A percentile compares a stretch with the other conserved stretches of the same genome.
Evolutionary conservation across 495 filamentous ascomycete genomes (phyloP).

Genomic region (Durotheca rogersii): DNA sequence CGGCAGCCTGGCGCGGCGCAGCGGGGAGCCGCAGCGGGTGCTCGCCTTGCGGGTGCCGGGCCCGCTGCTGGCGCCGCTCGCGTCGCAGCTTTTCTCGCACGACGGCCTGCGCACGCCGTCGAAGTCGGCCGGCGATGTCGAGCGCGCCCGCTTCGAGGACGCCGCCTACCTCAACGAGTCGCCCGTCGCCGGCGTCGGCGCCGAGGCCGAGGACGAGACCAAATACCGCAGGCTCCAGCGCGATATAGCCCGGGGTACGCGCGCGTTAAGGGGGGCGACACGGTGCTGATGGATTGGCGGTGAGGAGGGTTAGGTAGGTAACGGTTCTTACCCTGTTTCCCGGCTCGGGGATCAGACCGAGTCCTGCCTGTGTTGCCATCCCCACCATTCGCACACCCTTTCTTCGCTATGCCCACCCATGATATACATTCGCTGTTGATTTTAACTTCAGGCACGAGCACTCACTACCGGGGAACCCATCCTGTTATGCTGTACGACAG

Average conservation of each 20-base stretch:
- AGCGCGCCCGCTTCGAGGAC: constrained; percentile 41
- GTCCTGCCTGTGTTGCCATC: too few relatives aligned
- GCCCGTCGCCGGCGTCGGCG: constrained; percentile 15
- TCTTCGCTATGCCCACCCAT: too few relatives aligned
- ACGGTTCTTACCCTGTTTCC: too few relatives aligned
- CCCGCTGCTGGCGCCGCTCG: constrained; percentile 16
- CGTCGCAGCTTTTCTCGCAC: constrained; percentile 29
- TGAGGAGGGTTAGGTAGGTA: constrained; percentile 27
- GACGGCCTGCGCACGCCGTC: constrained; percentile 42
- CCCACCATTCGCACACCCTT: too few relatives aligned
- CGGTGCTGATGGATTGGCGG: constrained; percentile 38
- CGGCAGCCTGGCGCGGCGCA: constrained; percentile 32
- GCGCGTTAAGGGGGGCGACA: constrained; percentile 39
- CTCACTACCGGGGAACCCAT: not conserved
- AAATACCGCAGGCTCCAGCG: constrained; percentile 41
- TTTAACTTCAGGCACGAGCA: not conserved
- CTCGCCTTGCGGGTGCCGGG: constrained; percentile 13
- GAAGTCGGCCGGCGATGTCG: constrained; percentile 46
- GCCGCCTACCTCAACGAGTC: constrained; percentile 39
- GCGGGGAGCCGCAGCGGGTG: constrained; percentile 14
- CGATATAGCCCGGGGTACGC: constrained; percentile 38
- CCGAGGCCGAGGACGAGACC: constrained; percentile 39
- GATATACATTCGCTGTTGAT: too few relatives aligned
- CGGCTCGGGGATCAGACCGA: too few relatives aligned
- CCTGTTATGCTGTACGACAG: too few relatives aligned